A percentile compares a stretch with the other conserved stretches of the same genome.
Conservation (phyloP, 225 moss, liverwort and hornwort genomes). For the Physcomitrium patens region DNA sequence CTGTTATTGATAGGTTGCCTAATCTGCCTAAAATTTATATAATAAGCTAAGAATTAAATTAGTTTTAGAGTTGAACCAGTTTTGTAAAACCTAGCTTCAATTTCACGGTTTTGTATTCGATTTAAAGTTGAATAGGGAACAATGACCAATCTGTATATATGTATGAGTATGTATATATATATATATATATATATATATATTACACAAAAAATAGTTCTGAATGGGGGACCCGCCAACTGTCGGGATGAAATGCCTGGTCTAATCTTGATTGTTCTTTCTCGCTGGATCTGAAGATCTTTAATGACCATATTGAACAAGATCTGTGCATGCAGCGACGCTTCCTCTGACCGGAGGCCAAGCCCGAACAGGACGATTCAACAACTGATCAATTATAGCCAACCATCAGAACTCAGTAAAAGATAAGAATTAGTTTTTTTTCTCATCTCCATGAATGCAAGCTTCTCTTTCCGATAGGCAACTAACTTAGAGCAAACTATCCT, state of each 20-base stretch:
- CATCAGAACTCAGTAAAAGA: conserved; percentile 21
- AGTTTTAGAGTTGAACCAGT: too few relatives aligned
- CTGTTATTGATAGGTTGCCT: too few relatives aligned
- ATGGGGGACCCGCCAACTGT: conserved; percentile 29
- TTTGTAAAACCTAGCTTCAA: too few relatives aligned
- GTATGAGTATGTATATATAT: conserved; percentile 29
- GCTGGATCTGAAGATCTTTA: conserved; percentile 16
- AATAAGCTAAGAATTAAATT: too few relatives aligned
- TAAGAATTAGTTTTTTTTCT: conserved; percentile 16
- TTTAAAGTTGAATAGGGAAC: too few relatives aligned
- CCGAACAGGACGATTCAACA: too few relatives aligned
- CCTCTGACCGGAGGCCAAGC: neutral
- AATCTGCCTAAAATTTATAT: too few relatives aligned
- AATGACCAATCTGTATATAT: conserved; percentile 26
- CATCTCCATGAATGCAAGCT: conserved; percentile 23
- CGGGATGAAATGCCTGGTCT: conserved; percentile 27
- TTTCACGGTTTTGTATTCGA: too few relatives aligned
- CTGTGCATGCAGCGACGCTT: conserved; percentile 16
- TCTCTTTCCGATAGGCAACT: conserved; percentile 10
- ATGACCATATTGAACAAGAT: conserved; percentile 24
- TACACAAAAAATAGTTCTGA: conserved; percentile 33
- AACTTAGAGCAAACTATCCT: conserved; percentile 7
- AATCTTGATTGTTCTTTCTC: conserved; percentile 27
- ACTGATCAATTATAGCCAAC: conserved; percentile 17
- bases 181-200: too few relatives aligned